Conservation (phyloP, 2,329 filamentous ascomycete genomes). For the Arthrobotrys sinensis region DNA sequence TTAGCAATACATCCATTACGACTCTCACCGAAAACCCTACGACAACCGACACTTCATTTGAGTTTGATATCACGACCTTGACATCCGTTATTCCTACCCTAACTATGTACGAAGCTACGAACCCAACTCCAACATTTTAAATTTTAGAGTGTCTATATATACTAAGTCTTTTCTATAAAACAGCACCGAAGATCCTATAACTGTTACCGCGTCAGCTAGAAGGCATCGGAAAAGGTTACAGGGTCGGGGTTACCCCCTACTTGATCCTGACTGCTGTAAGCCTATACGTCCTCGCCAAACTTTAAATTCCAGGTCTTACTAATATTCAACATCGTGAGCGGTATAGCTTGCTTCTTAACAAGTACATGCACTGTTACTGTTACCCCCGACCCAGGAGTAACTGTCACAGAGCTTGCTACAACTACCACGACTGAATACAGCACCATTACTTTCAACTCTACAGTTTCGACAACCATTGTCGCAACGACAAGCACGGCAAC, state of each 20-base stretch:
- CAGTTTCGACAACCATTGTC: slow-evolving; percentile 47
- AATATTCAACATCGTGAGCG: no score
- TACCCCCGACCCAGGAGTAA: slow-evolving; percentile 30
- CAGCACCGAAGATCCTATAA: slow-evolving; percentile 38
- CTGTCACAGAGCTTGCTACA: slow-evolving; percentile 29
- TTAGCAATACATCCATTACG: slow-evolving; percentile 47
- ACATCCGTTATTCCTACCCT: slow-evolving; percentile 38
- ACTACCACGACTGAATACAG: slow-evolving; percentile 48
- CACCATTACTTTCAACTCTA: slow-evolving; percentile 54
- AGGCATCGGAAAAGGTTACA: slow-evolving; percentile 24
- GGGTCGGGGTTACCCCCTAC: slow-evolving; percentile 38
- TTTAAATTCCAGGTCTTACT: background rate
- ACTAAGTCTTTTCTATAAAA: background rate
- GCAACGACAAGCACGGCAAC: slow-evolving; percentile 40
- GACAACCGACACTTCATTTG: slow-evolving; percentile 18
- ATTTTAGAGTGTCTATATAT: background rate
- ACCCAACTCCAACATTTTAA: no score
- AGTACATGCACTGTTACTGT: slow-evolving; percentile 44
- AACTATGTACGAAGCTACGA: slow-evolving; percentile 37
- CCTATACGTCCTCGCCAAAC: background rate
- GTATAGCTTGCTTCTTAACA: slow-evolving; percentile 51
- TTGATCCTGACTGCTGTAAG: slow-evolving; percentile 56
- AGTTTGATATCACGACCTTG: slow-evolving; percentile 31
- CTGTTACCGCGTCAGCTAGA: slow-evolving; percentile 25
- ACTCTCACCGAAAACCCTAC: slow-evolving; percentile 32